Percentiles rank a stretch among this genome's conserved stretches.
phyloP scores from a whole-genome alignment of 1,284 basidiomycete species.

The Dichomitus squalens region DNA sequence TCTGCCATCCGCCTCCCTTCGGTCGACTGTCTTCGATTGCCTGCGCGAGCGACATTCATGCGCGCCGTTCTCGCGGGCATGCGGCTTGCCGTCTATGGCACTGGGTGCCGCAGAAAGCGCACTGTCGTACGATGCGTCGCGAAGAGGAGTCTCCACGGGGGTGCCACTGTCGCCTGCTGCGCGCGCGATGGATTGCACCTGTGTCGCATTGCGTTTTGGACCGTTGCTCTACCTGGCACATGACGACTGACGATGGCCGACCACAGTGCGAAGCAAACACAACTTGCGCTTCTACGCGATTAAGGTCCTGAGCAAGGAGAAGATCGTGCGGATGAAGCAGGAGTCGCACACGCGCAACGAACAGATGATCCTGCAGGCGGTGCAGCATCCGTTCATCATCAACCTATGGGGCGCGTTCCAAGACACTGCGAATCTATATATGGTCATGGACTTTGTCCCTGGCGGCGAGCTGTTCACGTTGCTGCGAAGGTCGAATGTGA shows the following conservation, averaged over 20 bases:
- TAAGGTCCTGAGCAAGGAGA: conserved; percentile 93
- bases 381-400: conserved; percentile 96
- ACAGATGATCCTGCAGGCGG: conserved; percentile 85
- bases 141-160: too few relatives aligned
- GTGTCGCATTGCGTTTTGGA: too few relatives aligned
- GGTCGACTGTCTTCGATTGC: not conserved
- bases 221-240: too few relatives aligned
- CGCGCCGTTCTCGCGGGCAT: not conserved
- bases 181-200: too few relatives aligned
- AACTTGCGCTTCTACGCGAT: conserved; percentile 94
- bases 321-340: conserved; percentile 95
- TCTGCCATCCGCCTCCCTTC: not conserved
- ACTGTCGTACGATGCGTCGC: too few relatives aligned
- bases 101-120: too few relatives aligned
- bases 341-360: conserved; percentile 98
- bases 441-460: conserved; percentile 99
- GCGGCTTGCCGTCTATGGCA: too few relatives aligned
- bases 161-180: too few relatives aligned
- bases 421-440: conserved; percentile 92
- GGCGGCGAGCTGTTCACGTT: conserved; percentile 96
- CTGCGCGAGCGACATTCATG: not conserved
- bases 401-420: conserved; percentile 99
- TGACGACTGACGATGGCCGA: not conserved
- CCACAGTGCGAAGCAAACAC: conserved; percentile 83
- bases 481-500: conserved; percentile 84